Base-by-base conservation (phyloP, 257 asterid species). In the Salvia splendens region DNA sequence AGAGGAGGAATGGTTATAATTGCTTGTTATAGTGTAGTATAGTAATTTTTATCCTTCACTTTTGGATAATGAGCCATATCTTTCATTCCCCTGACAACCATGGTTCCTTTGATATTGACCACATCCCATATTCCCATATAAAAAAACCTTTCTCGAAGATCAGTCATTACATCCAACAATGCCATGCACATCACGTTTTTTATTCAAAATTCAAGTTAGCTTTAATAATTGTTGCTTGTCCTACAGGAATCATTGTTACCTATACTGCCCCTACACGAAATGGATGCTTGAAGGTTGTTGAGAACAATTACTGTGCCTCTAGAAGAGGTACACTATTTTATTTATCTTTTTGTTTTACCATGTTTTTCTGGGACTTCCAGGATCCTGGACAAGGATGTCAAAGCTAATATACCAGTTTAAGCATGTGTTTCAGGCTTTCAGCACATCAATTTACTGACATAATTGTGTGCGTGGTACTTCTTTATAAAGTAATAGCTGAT, bases 221-320 rank as follows among this genome's bases (percentile, higher is more conserved):
- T 35, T 24, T 24, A 38, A 5, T 38, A 63, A 10, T 6, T 47
- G 28, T 60, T 12, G 50, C 43, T 51, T 75, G 54, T 71, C 55
- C 30, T 82, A 82, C 92, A 87, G 98, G 98, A 63, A 80, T 93
- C 33, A 6, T 77, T 53, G 97, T 88, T 14, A 94, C 96, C 41
- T 85, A 77, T 75, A 20, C 82, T 68, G 94, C 95, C 77, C 91
- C 95, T 11, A 46, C 62, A 68, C 82, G 87, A 47, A 95, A 93
- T 79, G 87, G 87, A 77, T 93, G 97, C 88, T 83, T 93, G 90
- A 93, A 85, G 78, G 92, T 90, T 67, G 98, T 93, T 50, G 97
- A 93, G 78, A 93, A 90, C 73, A 83, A 82, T 70, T 90, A 85
- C 67, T 93, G 98, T 69, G 85, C 97, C 73, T 93, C 98, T 65